phyloP scores from a whole-genome alignment of 805 yeast genomes.

The Sugiyamaella valdiviana region DNA sequence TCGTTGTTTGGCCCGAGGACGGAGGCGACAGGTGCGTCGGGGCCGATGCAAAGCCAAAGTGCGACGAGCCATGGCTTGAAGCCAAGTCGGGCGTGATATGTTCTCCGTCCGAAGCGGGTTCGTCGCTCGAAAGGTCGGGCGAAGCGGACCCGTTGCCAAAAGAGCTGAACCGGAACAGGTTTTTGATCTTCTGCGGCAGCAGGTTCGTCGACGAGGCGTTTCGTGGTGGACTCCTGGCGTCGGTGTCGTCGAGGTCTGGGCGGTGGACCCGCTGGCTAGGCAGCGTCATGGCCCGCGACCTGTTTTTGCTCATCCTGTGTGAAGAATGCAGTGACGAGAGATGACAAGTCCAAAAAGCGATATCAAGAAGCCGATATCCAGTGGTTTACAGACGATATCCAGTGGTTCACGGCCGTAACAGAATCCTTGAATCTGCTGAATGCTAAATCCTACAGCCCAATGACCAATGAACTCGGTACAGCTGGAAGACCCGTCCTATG shows the following conservation, averaged over 20 bases:
- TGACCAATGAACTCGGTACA: too few species aligned
- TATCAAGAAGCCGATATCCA: too few species aligned
- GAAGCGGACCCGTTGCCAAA: slow-evolving; percentile 1
- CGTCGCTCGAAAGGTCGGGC: neutral
- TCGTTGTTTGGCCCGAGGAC: neutral
- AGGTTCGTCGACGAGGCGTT: neutral
- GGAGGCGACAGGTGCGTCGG: neutral
- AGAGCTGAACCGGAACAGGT: slow-evolving; percentile 28
- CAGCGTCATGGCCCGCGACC: slow-evolving; percentile 19
- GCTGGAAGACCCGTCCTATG: too few species aligned
- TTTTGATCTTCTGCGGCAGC: slow-evolving; percentile 30
- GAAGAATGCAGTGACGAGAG: too few species aligned
- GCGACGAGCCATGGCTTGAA: too few species aligned
- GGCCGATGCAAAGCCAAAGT: neutral
- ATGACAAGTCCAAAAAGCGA: too few species aligned
- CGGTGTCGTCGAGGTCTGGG: slow-evolving; percentile 1
- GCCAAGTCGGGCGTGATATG: too few species aligned
- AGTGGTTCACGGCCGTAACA: too few species aligned
- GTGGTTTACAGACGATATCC: too few species aligned
- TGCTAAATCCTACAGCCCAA: too few species aligned
- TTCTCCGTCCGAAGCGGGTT: too few species aligned
- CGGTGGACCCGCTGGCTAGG: slow-evolving; percentile 11
- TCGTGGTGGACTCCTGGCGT: neutral
- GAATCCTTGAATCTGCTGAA: too few species aligned
- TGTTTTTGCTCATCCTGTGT: slow-evolving; percentile 7